Base-by-base conservation (phyloP, 2,329 filamentous ascomycete genomes). In the Xenosphaeropsis pyriputrescens region DNA sequence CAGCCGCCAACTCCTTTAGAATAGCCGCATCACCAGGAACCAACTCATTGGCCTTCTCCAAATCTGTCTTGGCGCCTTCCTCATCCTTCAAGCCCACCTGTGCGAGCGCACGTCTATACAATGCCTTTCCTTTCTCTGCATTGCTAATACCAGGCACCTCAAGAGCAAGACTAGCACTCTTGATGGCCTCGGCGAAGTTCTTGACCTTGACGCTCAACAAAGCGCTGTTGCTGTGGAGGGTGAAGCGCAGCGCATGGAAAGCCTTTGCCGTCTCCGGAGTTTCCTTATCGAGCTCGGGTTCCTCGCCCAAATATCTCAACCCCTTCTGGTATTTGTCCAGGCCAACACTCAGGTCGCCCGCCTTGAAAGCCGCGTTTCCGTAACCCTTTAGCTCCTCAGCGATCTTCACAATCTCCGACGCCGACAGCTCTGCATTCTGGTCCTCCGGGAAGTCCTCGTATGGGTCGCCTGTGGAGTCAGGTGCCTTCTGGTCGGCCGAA, bases 381-480 rank as follows among this genome's bases (percentile, higher is more conserved):
- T 80, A 91, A 29, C 82, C 83, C 65, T 98, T 98, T 59, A 93
- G 75, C 47, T 84, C 84, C 5, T 71, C 66, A 2, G 84, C 86
- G 43, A 96, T 88, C 60, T 82, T 74, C 56, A 85, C 70, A 44
- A 86, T 73, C 43, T 80, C 70, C 14, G 67, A 56, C 12, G 80
- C 80, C 36, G 75, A 71, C 44, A 86, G 70, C 44, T 67, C 51
- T 44, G 62, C 56, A 15, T 56, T 59, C 50, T 79, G 75, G 62
- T 98, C 91, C 56, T 95, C 86, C 26, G 91, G 91, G 62, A 83
- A 96, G 57, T 96, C 91, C 64, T 96, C 89, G 62, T 93, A 95
- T 5, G 77, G 72, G 63, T 98, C 91, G 45, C 91, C 91, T 12
- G 83, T 85, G 38, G 73, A 66, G 56, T 96, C 89, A 40, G 84